Conservation (phyloP, 2,329 filamentous ascomycete genomes). For the Trichophyton mentagrophytes region DNA sequence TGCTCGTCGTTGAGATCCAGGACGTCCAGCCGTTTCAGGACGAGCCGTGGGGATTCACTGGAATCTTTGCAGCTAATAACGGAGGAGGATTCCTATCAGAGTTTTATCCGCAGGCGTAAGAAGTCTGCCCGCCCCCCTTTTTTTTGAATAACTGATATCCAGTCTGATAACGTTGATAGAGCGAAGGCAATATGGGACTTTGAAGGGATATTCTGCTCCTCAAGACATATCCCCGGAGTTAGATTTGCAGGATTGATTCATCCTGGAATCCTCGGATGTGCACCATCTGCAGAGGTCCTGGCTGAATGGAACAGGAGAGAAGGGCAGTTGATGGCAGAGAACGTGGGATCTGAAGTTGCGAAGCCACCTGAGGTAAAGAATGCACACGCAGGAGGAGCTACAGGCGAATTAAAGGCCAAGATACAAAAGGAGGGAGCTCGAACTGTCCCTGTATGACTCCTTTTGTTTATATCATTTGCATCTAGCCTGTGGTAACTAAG, state of each 20-base stretch:
- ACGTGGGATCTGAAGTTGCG: constrained; percentile 55
- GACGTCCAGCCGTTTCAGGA: constrained; percentile 82
- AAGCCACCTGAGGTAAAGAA: constrained; percentile 60
- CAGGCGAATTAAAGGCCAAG: constrained; percentile 46
- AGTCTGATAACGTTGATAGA: constrained; percentile 16
- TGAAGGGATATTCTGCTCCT: constrained; percentile 67
- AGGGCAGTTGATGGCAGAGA: constrained; percentile 59
- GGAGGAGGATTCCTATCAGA: constrained; percentile 84
- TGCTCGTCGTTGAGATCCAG: constrained; percentile 78
- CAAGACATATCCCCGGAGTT: constrained; percentile 74
- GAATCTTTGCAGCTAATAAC: constrained; percentile 65
- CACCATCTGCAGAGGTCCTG: constrained; percentile 65
- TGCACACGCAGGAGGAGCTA: constrained; percentile 57
- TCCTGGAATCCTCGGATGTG: constrained; percentile 81
- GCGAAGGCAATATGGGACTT: constrained; percentile 68
- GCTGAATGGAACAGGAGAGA: constrained; percentile 76
- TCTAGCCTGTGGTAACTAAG: background rate
- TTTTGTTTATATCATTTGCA: background rate
- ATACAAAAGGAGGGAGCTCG: constrained; percentile 67
- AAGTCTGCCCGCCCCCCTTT: background rate
- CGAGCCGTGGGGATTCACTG: constrained; percentile 81
- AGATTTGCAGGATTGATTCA: constrained; percentile 83
- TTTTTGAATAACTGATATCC: background rate
- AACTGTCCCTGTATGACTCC: constrained; percentile 53
- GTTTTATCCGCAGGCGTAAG: constrained; percentile 67